These are phyloP conservation scores for Sclerotinia minor DNA, from an alignment of 2,329 filamentous ascomycete species.

Conservation along the genomic window DNA sequence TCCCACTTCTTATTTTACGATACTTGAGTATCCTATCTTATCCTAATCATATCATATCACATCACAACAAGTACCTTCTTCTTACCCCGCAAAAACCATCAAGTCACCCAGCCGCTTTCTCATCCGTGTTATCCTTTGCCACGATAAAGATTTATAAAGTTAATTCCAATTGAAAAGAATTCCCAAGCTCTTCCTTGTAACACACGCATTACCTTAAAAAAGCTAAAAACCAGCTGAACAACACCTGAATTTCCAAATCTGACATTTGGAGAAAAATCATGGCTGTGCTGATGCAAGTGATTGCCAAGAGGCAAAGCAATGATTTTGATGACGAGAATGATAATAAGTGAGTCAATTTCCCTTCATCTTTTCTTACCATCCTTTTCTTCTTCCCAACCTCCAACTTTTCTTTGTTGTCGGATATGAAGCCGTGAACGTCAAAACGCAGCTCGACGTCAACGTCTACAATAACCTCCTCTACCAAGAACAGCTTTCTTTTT, in stretches of 20 bases:
- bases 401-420: not conserved
- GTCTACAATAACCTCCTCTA: not conserved
- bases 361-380: not conserved
- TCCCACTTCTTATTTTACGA: too few relatives aligned
- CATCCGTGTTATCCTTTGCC: slow-evolving; percentile 2
- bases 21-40: too few relatives aligned
- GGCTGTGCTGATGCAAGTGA: not conserved
- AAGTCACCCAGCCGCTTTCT: not conserved
- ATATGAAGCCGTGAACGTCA: not conserved
- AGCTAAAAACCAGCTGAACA: not conserved
- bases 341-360: slow-evolving; percentile 3
- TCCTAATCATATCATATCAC: too few relatives aligned
- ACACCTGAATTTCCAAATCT: not conserved
- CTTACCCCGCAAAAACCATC: slow-evolving; percentile 2
- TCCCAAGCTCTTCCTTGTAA: not conserved
- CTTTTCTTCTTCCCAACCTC: not conserved
- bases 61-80: not conserved
- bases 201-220: not conserved
- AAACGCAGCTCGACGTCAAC: not conserved
- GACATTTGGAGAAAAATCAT: not conserved
- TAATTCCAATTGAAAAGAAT: not conserved
- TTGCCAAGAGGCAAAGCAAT: slow-evolving; percentile 18
- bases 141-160: not conserved
- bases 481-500: not conserved
- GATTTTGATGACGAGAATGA: not conserved